These are phyloP conservation scores for Saccharomycopsis schoenii DNA, from an alignment of 805 yeast genomes.

Conservation along the genomic window DNA sequence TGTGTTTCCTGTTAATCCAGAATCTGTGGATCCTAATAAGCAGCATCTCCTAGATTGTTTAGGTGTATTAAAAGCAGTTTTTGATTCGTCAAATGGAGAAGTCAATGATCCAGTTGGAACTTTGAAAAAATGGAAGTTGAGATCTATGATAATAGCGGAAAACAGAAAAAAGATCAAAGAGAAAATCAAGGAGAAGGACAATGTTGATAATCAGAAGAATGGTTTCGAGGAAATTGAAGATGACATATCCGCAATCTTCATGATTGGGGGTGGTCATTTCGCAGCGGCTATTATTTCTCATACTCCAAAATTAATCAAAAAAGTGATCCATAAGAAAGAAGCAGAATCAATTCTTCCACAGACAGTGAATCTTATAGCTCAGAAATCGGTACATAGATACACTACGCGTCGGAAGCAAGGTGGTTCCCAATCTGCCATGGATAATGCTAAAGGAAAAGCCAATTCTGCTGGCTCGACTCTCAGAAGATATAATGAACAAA, in stretches of 20 bases:
- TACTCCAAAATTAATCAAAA: conserved; percentile 43
- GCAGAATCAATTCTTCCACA: conserved; percentile 45
- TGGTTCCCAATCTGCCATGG: conserved; percentile 90
- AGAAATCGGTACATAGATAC: conserved; percentile 87
- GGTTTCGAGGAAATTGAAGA: conserved; percentile 6
- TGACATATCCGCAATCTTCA: conserved; percentile 63
- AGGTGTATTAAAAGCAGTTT: conserved; percentile 59
- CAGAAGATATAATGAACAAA: conserved; percentile 84
- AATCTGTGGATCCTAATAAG: not conserved
- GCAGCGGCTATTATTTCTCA: conserved; percentile 91
- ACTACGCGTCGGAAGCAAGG: conserved; percentile 97
- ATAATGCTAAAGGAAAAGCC: conserved; percentile 89
- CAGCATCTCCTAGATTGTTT: conserved; percentile 37
- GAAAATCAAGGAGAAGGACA: not conserved
- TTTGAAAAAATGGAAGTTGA: conserved; percentile 31
- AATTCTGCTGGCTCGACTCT: conserved; percentile 90
- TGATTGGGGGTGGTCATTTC: conserved; percentile 98
- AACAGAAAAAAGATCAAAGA: conserved; percentile 1
- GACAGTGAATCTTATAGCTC: conserved; percentile 54
- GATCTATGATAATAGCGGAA: conserved; percentile 13
- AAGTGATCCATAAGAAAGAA: conserved; percentile 36
- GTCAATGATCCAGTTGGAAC: conserved; percentile 40
- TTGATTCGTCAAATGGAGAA: conserved; percentile 30
- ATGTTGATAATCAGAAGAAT: no score
- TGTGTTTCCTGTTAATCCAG: conserved; percentile 20